phyloP scores from a whole-genome alignment of 352 stramenopile species.

The Stephanocyclus meneghinianus region DNA sequence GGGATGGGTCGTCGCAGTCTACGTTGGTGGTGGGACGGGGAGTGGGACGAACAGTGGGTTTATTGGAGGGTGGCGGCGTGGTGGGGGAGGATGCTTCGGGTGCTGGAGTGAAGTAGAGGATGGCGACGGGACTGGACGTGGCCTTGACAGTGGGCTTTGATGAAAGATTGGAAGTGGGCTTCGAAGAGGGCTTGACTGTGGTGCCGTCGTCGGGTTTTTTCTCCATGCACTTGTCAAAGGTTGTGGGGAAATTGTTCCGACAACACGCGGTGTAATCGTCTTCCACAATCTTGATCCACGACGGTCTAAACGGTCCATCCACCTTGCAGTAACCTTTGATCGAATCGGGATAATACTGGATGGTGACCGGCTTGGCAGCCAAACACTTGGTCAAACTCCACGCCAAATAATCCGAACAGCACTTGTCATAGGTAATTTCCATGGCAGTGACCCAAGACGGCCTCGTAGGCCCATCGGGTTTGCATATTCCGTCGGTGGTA shows the following conservation, averaged over 20 bases:
- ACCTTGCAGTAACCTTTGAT: constrained; percentile 13
- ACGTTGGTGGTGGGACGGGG: not conserved
- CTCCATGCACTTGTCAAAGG: not conserved
- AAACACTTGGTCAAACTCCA: not conserved
- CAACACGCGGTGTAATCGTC: constrained; percentile 15
- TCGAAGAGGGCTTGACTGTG: not conserved
- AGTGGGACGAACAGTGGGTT: not conserved
- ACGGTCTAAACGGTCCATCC: constrained; percentile 15
- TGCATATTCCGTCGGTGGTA: constrained; percentile 3
- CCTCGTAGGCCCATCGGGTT: not conserved
- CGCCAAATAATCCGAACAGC: not conserved
- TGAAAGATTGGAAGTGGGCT: too few species aligned
- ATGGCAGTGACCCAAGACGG: not conserved
- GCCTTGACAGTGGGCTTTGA: not conserved
- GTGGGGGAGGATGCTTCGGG: not conserved
- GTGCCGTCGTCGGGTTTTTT: not conserved
- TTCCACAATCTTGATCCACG: not conserved
- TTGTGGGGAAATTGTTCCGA: not conserved
- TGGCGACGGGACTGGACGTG: not conserved
- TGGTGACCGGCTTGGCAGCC: not conserved
- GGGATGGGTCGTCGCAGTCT: not conserved
- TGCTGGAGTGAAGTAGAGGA: not conserved
- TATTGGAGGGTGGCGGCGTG: not conserved
- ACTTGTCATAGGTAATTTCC: constrained; percentile 1
- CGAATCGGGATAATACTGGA: constrained; percentile 15